Conservation (phyloP, 495 filamentous ascomycete species). For the Tetracladium setigerum region DNA sequence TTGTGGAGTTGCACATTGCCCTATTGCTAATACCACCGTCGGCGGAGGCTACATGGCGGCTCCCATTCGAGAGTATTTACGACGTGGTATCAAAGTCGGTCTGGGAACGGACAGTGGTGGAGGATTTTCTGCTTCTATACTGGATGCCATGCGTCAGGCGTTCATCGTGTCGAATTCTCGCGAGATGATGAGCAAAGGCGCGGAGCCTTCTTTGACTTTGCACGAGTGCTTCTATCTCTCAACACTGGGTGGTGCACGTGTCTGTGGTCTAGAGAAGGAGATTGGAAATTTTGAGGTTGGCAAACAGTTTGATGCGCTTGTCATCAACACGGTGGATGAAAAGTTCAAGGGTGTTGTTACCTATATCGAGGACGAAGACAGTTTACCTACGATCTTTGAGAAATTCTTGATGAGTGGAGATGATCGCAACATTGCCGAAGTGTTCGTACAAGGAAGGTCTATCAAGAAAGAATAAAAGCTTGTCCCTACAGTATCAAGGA, state of each 20-base stretch:
- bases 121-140: slow-evolving; percentile 51
- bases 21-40: slow-evolving; percentile 55
- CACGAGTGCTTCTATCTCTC: slow-evolving; percentile 53
- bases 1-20: slow-evolving; percentile 57
- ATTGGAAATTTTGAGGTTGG: slow-evolving; percentile 53
- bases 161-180: slow-evolving; percentile 53
- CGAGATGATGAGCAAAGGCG: slow-evolving; percentile 38
- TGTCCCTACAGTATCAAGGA: too few relatives aligned
- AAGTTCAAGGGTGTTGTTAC: slow-evolving; percentile 40
- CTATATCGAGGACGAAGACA: slow-evolving; percentile 44
- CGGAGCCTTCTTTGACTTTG: slow-evolving; percentile 39
- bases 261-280: slow-evolving; percentile 45
- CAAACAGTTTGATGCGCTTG: slow-evolving; percentile 58
- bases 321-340: slow-evolving; percentile 37
- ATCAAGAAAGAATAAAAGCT: slow-evolving; percentile 26
- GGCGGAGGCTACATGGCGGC: slow-evolving; percentile 54
- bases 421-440: slow-evolving; percentile 51
- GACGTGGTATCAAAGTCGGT: slow-evolving; percentile 53
- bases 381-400: slow-evolving; percentile 41
- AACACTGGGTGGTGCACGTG: slow-evolving; percentile 54
- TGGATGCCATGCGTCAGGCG: slow-evolving; percentile 51
- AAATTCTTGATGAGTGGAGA: slow-evolving; percentile 62
- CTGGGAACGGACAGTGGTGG: slow-evolving; percentile 62
- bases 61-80: slow-evolving; percentile 48
- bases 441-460: slow-evolving; percentile 47